Base-by-base conservation (phyloP, 2,329 filamentous ascomycete species). In the Stachybotrys chlorohalonatus region DNA sequence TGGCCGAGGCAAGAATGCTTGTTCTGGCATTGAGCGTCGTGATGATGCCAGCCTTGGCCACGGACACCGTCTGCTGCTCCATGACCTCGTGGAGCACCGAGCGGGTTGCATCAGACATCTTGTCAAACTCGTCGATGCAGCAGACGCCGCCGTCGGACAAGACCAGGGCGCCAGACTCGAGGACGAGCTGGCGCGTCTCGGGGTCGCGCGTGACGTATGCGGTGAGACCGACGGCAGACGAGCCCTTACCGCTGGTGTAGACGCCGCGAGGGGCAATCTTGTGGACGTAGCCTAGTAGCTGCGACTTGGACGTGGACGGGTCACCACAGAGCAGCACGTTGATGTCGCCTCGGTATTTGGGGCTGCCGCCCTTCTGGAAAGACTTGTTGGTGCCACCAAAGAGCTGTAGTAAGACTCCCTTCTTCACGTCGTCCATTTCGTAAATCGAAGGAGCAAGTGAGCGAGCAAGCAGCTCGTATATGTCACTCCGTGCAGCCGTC, bases 391-490 rank as follows among this genome's bases (percentile, higher is more conserved):
- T 96, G 55, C 94, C 94, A 45, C 94, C 93, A 68, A 99, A 99
- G 47, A 99, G 83, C 66, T 99, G 94, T 5, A 99, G 84, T 11
- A 99, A 78, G 58, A 99, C 96, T 11, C 94, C 94, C 74, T 99
- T 99, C 79, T 99, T 99, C 51, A 97, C 91, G 65, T 99, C 94
- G 62, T 99, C 94, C 85, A 95, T 89, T 72, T 99, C 94, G 74
- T 95, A 96, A 65, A 99, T 87, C 56, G 92, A 96, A 13, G 94
- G 94, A 2, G 94, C 94, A 31, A 99, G 77, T 1, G 93, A 97
- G 45, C 93, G 84, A 16, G 94, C 82, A 5, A 99, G 82, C 30
- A 99, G 81, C 24, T 99, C 92, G 69, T 99, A 99, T 53, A 99
- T 85, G 69, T 99, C 94, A 1, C 86, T 78, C 53, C 94, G 84